phyloP scores from a whole-genome alignment of 1,284 basidiomycete genomes.

The Ustilago crameri region DNA sequence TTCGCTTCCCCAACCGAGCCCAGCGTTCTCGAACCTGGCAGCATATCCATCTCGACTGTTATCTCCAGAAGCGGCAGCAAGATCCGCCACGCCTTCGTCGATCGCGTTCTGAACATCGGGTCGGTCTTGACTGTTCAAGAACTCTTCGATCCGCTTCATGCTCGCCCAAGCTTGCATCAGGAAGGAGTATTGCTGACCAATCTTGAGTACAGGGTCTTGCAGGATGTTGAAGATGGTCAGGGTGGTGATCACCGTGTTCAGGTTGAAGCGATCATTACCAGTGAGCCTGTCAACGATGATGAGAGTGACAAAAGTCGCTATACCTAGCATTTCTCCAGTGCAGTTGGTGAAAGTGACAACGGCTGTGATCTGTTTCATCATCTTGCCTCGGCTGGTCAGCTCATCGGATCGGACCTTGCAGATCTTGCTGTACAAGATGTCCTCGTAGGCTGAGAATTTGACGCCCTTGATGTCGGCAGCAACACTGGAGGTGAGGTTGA shows the following conservation, averaged over 20 bases:
- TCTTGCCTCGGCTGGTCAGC: constrained; percentile 11
- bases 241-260: constrained; percentile 57
- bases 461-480: constrained; percentile 59
- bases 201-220: constrained; percentile 43
- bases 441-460: constrained; percentile 62
- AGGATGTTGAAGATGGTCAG: constrained; percentile 54
- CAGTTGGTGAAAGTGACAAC: constrained; percentile 43
- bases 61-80: constrained; percentile 1
- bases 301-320: constrained; percentile 49
- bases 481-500: constrained; percentile 52
- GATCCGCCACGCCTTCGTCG: constrained; percentile 6
- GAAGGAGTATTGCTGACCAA: constrained; percentile 56
- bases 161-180: constrained; percentile 54
- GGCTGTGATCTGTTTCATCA: constrained; percentile 31
- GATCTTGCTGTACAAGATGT: constrained; percentile 45
- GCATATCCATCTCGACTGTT: constrained; percentile 7
- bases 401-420: constrained; percentile 46
- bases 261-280: constrained; percentile 43
- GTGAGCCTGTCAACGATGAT: constrained; percentile 40
- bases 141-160: constrained; percentile 53
- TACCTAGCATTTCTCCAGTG: constrained; percentile 32
- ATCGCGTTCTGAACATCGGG: constrained; percentile 22
- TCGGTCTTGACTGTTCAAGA: constrained; percentile 36
- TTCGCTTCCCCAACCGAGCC: constrained; percentile 36
- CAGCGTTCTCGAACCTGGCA: constrained; percentile 35